Percentiles rank a stretch among this genome's conserved stretches.
Conservation (phyloP, 306 rosid genomes). For the Trifolium dubium region DNA sequence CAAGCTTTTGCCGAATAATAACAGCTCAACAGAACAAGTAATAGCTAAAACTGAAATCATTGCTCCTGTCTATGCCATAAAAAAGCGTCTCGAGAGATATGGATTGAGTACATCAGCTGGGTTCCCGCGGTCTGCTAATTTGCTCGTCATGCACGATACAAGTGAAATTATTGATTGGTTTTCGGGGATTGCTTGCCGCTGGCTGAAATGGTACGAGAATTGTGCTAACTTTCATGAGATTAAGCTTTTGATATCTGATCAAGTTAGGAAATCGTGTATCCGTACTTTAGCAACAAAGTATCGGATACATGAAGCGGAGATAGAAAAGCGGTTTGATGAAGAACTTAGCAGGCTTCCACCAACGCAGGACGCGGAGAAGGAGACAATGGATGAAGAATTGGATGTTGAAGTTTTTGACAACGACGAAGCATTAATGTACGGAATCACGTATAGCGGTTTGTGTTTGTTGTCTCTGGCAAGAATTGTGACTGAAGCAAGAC, state of each 20-base stretch:
- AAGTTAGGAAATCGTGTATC: conserved; percentile 83
- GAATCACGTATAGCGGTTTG: conserved; percentile 76
- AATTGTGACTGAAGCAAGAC: conserved; percentile 74
- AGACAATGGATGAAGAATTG: conserved; percentile 47
- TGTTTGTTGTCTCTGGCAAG: conserved; percentile 79
- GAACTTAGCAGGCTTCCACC: conserved; percentile 74
- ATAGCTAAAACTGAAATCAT: conserved; percentile 59
- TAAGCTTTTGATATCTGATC: conserved; percentile 61
- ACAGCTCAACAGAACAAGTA: conserved; percentile 48
- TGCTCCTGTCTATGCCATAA: conserved; percentile 70
- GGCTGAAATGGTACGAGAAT: conserved; percentile 78
- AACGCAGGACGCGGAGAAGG: conserved; percentile 58
- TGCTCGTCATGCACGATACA: conserved; percentile 72
- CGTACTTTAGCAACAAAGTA: conserved; percentile 88
- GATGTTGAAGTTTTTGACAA: conserved; percentile 58
- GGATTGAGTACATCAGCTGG: conserved; percentile 69
- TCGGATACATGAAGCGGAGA: conserved; percentile 67
- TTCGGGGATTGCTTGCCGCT: conserved; percentile 74
- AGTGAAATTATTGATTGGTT: conserved; percentile 80
- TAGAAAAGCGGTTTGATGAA: conserved; percentile 70
- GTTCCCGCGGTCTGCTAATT: conserved; percentile 57
- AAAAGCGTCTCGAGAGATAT: conserved; percentile 70
- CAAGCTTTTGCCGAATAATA: conserved; percentile 66
- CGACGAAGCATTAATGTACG: conserved; percentile 80
- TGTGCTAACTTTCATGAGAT: conserved; percentile 70